phyloP scores from a whole-genome alignment of 768 basidiomycete genomes.

The Podaxis sp. region DNA sequence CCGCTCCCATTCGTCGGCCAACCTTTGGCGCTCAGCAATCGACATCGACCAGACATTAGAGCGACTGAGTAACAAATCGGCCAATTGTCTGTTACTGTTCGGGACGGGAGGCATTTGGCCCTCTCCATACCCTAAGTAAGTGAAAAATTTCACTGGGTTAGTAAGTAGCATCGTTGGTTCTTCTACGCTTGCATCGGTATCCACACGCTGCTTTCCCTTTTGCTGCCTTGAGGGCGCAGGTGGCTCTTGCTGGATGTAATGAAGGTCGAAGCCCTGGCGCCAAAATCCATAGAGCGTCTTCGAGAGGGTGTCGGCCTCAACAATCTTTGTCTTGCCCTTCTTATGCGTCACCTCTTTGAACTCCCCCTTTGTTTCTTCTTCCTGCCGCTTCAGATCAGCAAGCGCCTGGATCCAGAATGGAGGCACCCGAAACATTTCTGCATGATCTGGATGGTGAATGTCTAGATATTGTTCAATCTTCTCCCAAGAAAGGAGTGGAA shows the following conservation, averaged over 20 bases:
- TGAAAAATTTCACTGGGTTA: slow-evolving; percentile 1
- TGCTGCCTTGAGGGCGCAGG: background rate
- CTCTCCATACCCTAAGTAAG: slow-evolving; percentile 8
- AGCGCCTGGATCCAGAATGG: slow-evolving; percentile 46
- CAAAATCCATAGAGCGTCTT: slow-evolving; percentile 48
- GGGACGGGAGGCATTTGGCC: slow-evolving; percentile 38
- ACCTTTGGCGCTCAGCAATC: slow-evolving; percentile 40
- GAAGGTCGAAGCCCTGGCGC: slow-evolving; percentile 45
- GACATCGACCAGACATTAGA: slow-evolving; percentile 58
- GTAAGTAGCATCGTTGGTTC: background rate
- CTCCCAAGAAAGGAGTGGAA: slow-evolving; percentile 27
- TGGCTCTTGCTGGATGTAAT: slow-evolving; percentile 35
- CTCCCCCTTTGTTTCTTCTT: background rate
- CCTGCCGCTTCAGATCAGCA: background rate
- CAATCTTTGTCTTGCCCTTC: slow-evolving; percentile 16
- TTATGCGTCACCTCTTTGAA: too few relatives aligned
- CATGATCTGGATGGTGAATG: slow-evolving; percentile 37
- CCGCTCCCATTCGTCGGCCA: slow-evolving; percentile 49
- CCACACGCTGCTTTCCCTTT: too few relatives aligned
- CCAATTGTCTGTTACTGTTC: slow-evolving; percentile 33
- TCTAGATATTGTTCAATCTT: slow-evolving; percentile 36
- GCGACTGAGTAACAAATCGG: slow-evolving; percentile 30
- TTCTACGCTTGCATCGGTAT: too few relatives aligned
- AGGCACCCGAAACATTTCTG: slow-evolving; percentile 37
- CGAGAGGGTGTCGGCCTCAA: background rate